Evolutionary conservation across 2,329 filamentous ascomycete species (phyloP).

Genomic region (Metarhizium humberi): DNA sequence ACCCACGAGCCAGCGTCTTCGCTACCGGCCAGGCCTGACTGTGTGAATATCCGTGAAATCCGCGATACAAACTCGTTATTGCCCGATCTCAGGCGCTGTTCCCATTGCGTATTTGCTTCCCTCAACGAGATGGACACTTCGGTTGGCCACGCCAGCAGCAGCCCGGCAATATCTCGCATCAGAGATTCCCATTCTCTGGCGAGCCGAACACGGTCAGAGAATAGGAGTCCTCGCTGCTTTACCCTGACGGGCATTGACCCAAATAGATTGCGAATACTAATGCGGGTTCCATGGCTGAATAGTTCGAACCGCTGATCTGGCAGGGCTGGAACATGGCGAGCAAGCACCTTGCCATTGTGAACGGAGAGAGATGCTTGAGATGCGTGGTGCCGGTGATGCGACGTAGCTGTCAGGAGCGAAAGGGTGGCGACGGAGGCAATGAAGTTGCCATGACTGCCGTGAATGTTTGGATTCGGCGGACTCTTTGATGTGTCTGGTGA

Average conservation of each 20-base stretch:
- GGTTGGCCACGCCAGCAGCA: conserved; percentile 62
- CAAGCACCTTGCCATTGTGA: conserved; percentile 58
- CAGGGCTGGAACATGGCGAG: conserved; percentile 53
- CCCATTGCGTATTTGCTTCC: conserved; percentile 33
- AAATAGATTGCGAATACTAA: conserved; percentile 73
- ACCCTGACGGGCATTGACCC: conserved; percentile 85
- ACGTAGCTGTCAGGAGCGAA: conserved; percentile 68
- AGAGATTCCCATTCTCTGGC: conserved; percentile 58
- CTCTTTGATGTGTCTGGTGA: conserved; percentile 69
- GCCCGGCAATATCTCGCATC: conserved; percentile 45
- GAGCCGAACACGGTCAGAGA: conserved; percentile 39
- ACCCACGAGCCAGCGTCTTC: conserved; percentile 55
- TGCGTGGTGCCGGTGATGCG: conserved; percentile 51
- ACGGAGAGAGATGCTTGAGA: conserved; percentile 58
- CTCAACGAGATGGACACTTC: conserved; percentile 48
- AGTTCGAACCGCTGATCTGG: conserved; percentile 45
- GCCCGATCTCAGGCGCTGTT: conserved; percentile 26
- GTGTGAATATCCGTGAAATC: conserved; percentile 46
- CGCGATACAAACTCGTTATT: conserved; percentile 12
- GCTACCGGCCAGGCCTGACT: conserved; percentile 53
- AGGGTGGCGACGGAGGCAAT: conserved; percentile 67
- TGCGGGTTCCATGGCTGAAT: conserved; percentile 61
- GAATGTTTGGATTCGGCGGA: conserved; percentile 30
- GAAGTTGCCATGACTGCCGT: conserved; percentile 67
- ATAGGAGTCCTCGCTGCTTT: conserved; percentile 59